Percentiles rank a stretch among this genome's conserved stretches.
These are phyloP conservation scores for Sphaceloma murrayae DNA, from an alignment of 2,329 filamentous ascomycete species.

Conservation along the genomic window DNA sequence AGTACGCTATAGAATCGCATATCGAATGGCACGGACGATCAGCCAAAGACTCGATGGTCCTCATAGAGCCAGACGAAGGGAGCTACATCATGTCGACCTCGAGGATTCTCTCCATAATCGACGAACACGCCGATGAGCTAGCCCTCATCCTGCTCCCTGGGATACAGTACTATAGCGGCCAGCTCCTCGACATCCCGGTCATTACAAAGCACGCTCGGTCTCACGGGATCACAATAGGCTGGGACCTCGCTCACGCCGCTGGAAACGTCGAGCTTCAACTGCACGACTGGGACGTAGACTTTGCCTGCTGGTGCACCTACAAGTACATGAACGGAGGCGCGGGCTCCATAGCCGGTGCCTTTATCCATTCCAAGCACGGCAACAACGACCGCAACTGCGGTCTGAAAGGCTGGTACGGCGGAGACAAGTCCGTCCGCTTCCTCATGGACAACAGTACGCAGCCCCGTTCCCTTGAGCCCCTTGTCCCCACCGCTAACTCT, in stretches of 20 bases:
- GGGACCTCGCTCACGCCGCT: conserved; percentile 80
- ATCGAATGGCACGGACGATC: conserved; percentile 60
- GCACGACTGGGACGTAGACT: conserved; percentile 86
- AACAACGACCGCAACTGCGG: conserved; percentile 39
- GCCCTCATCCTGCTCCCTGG: conserved; percentile 74
- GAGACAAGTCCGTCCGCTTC: conserved; percentile 66
- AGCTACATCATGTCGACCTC: conserved; percentile 55
- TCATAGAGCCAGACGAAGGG: conserved; percentile 51
- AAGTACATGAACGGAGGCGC: conserved; percentile 88
- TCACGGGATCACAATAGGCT: conserved; percentile 65
- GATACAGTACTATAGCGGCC: conserved; percentile 87
- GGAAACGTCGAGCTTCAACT: conserved; percentile 72
- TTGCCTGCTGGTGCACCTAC: conserved; percentile 88
- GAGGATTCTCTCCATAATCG: conserved; percentile 62
- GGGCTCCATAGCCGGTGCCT: conserved; percentile 68
- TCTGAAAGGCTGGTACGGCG: conserved; percentile 79
- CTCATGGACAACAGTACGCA: conserved; percentile 61
- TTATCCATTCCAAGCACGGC: conserved; percentile 69
- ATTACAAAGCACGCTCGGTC: conserved; percentile 71
- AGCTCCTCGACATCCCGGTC: conserved; percentile 69
- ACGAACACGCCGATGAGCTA: conserved; percentile 60
- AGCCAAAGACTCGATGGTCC: conserved; percentile 59
- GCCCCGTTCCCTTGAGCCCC: not conserved
- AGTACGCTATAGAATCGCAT: conserved; percentile 78
- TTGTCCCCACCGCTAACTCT: not conserved